Evolutionary conservation across 805 yeast species (phyloP).

Genomic region (Suhomyces faveliae): DNA sequence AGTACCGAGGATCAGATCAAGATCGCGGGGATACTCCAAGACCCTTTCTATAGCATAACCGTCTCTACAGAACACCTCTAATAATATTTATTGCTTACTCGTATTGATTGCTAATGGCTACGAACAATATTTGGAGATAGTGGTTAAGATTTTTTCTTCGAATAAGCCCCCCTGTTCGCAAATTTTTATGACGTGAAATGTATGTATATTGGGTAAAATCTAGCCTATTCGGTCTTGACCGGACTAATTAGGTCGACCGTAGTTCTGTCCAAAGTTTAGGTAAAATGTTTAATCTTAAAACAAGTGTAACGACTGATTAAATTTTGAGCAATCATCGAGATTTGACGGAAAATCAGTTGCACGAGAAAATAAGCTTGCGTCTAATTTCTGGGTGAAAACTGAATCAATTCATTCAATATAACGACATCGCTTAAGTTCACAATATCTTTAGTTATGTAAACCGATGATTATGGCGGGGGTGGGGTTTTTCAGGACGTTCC

Average conservation of each 20-base stretch:
- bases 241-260: background rate
- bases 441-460: background rate
- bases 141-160: background rate
- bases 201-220: background rate
- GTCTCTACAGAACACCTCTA: background rate
- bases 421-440: background rate
- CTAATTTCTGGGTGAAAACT: background rate
- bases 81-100: background rate
- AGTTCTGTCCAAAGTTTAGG: background rate
- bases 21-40: background rate
- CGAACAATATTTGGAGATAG: background rate
- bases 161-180: background rate
- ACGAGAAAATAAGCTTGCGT: background rate
- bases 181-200: background rate
- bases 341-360: background rate
- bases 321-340: background rate
- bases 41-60: background rate
- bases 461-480: background rate
- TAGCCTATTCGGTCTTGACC: background rate
- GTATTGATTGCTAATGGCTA: background rate
- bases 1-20: background rate
- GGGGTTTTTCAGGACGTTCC: background rate
- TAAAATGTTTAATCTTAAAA: background rate
- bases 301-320: background rate
- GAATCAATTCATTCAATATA: background rate